phyloP scores from a whole-genome alignment of 257 asterid genomes.

The Misopates orontium region DNA sequence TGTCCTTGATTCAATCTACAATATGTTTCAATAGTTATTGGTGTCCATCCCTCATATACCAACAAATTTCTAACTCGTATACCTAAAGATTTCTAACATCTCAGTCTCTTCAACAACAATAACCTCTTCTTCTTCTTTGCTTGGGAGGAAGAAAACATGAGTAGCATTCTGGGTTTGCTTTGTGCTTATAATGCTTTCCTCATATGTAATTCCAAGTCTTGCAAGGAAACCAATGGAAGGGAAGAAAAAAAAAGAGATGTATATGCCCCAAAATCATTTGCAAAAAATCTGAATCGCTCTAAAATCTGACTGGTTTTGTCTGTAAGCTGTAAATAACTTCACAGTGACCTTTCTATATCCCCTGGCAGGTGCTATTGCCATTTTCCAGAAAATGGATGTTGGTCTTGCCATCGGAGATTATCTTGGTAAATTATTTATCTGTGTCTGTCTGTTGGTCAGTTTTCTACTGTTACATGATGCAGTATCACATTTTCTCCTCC shows the following conservation, averaged over 20 bases:
- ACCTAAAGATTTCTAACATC: constrained; percentile 11
- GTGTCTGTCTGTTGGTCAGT: constrained; percentile 5
- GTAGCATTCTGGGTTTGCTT: not conserved
- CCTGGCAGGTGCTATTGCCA: constrained; percentile 65
- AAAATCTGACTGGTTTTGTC: not conserved
- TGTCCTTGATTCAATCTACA: constrained; percentile 2
- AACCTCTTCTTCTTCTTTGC: not conserved
- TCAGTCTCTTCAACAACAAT: not conserved
- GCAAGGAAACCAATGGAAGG: constrained; percentile 3
- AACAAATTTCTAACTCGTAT: constrained; percentile 11
- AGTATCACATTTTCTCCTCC: not conserved
- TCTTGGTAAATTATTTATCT: constrained; percentile 53
- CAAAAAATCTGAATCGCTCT: not conserved
- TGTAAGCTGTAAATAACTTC: constrained; percentile 6
- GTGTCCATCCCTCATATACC: constrained; percentile 17
- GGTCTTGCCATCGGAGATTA: constrained; percentile 81
- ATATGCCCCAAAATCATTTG: not conserved
- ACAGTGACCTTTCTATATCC: constrained; percentile 22
- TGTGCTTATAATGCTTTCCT: constrained; percentile 6
- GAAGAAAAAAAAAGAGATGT: constrained; percentile 12
- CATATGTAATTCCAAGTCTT: constrained; percentile 6
- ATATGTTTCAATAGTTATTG: constrained; percentile 10
- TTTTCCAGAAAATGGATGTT: constrained; percentile 62
- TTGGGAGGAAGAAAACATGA: constrained; percentile 19
- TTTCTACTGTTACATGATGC: not conserved